phyloP scores from a whole-genome alignment of 2,329 filamentous ascomycete species.

The Trichophaea hybrida region DNA sequence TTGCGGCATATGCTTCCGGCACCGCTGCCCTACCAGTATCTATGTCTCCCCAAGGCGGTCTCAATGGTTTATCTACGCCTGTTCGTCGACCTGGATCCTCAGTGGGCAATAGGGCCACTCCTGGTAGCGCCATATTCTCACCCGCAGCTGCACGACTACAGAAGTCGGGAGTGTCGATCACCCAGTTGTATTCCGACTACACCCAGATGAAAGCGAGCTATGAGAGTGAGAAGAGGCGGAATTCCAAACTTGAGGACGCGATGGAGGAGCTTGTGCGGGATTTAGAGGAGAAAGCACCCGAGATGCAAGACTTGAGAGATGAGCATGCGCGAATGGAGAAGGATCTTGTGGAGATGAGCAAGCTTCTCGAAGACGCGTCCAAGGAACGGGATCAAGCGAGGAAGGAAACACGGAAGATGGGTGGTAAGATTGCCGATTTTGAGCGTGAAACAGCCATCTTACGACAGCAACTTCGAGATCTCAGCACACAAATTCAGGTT shows the following conservation, averaged over 20 bases:
- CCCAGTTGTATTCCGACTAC: conserved; percentile 50
- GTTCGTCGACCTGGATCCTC: conserved; percentile 40
- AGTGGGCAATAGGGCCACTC: conserved; percentile 30
- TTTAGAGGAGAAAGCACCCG: conserved; percentile 71
- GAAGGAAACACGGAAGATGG: conserved; percentile 63
- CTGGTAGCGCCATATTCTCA: conserved; percentile 11
- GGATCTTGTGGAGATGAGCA: conserved; percentile 73
- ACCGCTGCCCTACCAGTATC: conserved; percentile 3
- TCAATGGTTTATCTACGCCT: conserved; percentile 40
- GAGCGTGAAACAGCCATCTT: conserved; percentile 59
- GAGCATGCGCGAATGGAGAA: conserved; percentile 68
- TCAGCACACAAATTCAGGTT: conserved; percentile 80
- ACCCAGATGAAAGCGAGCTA: conserved; percentile 50
- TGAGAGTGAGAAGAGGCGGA: conserved; percentile 57
- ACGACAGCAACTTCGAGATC: conserved; percentile 66
- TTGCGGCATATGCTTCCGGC: conserved; percentile 31
- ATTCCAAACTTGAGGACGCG: conserved; percentile 57
- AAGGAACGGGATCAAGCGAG: conserved; percentile 65
- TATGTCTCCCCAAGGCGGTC: conserved; percentile 37
- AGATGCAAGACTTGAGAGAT: conserved; percentile 68
- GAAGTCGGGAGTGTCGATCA: conserved; percentile 33
- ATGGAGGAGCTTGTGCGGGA: conserved; percentile 76
- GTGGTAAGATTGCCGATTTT: conserved; percentile 51
- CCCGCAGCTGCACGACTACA: conserved; percentile 26
- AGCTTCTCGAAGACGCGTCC: conserved; percentile 66